These are phyloP conservation scores for Penicillium sp. DNA, from an alignment of 2,329 filamentous ascomycete species.

Conservation along the genomic window DNA sequence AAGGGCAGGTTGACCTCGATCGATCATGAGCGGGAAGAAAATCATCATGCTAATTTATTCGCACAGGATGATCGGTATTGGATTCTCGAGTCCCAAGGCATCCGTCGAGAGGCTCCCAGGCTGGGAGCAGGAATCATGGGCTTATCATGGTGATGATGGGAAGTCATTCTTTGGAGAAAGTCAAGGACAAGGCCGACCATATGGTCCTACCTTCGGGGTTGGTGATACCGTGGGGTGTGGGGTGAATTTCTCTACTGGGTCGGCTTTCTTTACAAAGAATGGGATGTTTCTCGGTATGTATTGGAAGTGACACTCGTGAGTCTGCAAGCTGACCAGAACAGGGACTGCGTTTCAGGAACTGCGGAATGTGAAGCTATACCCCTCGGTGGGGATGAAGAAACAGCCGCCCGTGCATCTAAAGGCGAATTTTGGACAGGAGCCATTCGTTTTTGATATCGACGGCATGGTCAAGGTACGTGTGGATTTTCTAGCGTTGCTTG, in stretches of 20 bases:
- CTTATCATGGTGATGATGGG: slow-evolving; percentile 65
- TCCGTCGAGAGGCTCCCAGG: slow-evolving; percentile 60
- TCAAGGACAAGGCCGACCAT: slow-evolving; percentile 53
- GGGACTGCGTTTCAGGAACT: slow-evolving; percentile 55
- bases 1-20: slow-evolving; percentile 53
- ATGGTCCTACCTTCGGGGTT: slow-evolving; percentile 59
- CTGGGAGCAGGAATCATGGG: slow-evolving; percentile 65
- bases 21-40: slow-evolving; percentile 7
- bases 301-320: neutral
- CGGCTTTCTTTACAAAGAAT: slow-evolving; percentile 65
- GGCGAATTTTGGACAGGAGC: slow-evolving; percentile 64
- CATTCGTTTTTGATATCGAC: slow-evolving; percentile 91
- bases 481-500: neutral
- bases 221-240: slow-evolving; percentile 64
- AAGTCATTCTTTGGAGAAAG: slow-evolving; percentile 60
- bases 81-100: slow-evolving; percentile 60
- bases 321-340: slow-evolving; percentile 33
- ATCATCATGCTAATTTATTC: slow-evolving; percentile 47
- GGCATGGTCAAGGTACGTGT: slow-evolving; percentile 69
- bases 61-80: slow-evolving; percentile 50
- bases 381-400: slow-evolving; percentile 65
- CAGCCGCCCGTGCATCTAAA: slow-evolving; percentile 56
- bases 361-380: slow-evolving; percentile 46
- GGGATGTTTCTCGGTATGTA: slow-evolving; percentile 56
- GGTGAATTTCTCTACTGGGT: slow-evolving; percentile 60